These are phyloP conservation scores for Boletus patriciae DNA, from an alignment of 768 basidiomycete species.

Conservation along the genomic window DNA sequence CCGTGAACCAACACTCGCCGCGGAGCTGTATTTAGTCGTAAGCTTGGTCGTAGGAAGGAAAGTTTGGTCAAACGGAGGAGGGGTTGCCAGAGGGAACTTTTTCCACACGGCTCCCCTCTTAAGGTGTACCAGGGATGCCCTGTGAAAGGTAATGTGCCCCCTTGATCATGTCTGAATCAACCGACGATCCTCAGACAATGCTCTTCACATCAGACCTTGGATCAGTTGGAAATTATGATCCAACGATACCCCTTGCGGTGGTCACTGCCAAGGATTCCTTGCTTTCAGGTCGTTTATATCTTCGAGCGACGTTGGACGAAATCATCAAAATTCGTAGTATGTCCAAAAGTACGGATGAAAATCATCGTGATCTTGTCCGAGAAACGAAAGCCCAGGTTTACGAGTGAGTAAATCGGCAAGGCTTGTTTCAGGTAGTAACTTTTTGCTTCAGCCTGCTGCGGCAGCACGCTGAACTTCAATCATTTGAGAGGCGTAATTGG, in stretches of 20 bases:
- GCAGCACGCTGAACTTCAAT: background rate
- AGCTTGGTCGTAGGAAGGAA: too few species aligned
- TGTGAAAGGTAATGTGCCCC: too few species aligned
- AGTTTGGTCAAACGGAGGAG: too few species aligned
- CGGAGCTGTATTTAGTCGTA: too few species aligned
- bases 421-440: background rate
- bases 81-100: background rate
- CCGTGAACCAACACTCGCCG: too few species aligned
- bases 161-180: too few species aligned
- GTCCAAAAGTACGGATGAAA: background rate
- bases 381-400: constrained; percentile 3
- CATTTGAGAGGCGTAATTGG: background rate
- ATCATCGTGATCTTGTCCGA: background rate
- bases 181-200: background rate
- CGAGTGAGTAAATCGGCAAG: background rate
- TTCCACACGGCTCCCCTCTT: background rate
- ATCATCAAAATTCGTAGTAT: constrained; percentile 1
- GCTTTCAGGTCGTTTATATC: background rate
- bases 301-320: constrained; percentile 2
- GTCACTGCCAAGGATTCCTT: background rate
- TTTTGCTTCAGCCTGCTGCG: background rate
- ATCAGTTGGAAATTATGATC: background rate
- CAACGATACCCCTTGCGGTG: background rate
- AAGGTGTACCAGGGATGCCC: too few species aligned
- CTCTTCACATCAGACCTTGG: constrained; percentile 10